These are phyloP conservation scores for Penicillium maclennaniae DNA, from an alignment of 495 filamentous ascomycete species.

Conservation along the genomic window DNA sequence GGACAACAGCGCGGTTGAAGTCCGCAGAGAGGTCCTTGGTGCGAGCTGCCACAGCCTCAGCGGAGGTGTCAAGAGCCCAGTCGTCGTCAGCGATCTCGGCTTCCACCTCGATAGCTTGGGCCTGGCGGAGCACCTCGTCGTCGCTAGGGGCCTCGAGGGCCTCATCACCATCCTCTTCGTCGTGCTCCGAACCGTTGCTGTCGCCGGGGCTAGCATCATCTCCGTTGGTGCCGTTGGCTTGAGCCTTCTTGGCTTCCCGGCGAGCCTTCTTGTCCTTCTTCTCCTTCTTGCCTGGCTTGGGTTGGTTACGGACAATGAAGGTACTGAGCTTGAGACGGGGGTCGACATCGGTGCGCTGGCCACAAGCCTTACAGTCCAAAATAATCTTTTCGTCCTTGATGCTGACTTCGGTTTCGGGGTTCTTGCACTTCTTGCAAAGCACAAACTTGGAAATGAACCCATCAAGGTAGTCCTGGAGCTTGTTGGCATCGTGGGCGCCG, in stretches of 20 bases:
- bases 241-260: conserved; percentile 70
- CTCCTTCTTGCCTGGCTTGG: conserved; percentile 95
- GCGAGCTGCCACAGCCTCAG: conserved; percentile 90
- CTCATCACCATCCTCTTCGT: conserved; percentile 64
- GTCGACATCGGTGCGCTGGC: conserved; percentile 86
- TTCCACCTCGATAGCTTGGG: conserved; percentile 65
- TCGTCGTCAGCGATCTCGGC: conserved; percentile 75
- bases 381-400: conserved; percentile 88
- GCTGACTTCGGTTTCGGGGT: conserved; percentile 92
- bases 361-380: conserved; percentile 98
- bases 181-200: conserved; percentile 66
- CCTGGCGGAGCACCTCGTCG: conserved; percentile 85
- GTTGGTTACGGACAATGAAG: conserved; percentile 94
- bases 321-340: conserved; percentile 91
- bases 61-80: conserved; percentile 94
- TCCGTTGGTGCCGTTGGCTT: conserved; percentile 57
- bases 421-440: conserved; percentile 99
- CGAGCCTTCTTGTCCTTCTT: conserved; percentile 82
- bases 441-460: conserved; percentile 98
- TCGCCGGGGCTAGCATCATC: conserved; percentile 63
- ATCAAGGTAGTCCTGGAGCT: conserved; percentile 97
- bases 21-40: conserved; percentile 85
- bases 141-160: conserved; percentile 78
- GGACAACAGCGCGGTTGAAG: conserved; percentile 81
- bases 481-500: conserved; percentile 89